Base-by-base conservation (phyloP, 805 yeast species). In the Candida ficus region DNA sequence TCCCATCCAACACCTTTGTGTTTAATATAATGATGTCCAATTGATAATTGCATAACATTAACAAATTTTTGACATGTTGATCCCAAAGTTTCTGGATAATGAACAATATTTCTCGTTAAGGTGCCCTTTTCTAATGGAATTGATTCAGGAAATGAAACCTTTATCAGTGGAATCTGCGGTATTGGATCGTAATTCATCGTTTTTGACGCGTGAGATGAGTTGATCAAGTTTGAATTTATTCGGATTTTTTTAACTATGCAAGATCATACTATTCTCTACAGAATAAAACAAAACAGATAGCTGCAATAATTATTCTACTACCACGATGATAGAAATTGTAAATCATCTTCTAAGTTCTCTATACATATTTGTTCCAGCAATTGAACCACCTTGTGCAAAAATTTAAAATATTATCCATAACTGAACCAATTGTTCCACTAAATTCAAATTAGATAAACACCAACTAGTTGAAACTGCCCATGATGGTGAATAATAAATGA, bases 321-420 rank as follows among this genome's bases (percentile, higher is more conserved):
- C 89, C 91, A 18, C 70, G 58, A 30, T 67, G 66, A 53, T 83
- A 83, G n/a, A 22, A 66, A 51, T 1, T 89, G 89, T 29, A 60
- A 61, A 54, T 83, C 90, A 31, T 68, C n/a, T n/a, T n/a, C n/a
- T n/a, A n/a, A n/a, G 70, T 2, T 56, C 53, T 40, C 79, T 58
- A 57, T 81, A 83, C 7, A 83, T 66, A 50, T 81, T 75, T 10
- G 76, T 63, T 1, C 79, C 63, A n/a, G 72, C 61, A 30, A 82
- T 75, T 18, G 66, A 57, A 1, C 78, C 83, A 0, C 74, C 62
- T 57, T 82, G 89, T n/a, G n/a, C n/a, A n/a, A n/a, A n/a, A n/a
- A n/a, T n/a, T n/a, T n/a, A n/a, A n/a, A n/a, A n/a, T n/a, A n/a
- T n/a, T n/a, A n/a, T n/a, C n/a, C n/a, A n/a, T n/a, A n/a, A n/a